A percentile compares a stretch with the other conserved stretches of the same genome.
phyloP scores from a whole-genome alignment of 352 stramenopile genomes.

The Globisporangium middletonii region DNA sequence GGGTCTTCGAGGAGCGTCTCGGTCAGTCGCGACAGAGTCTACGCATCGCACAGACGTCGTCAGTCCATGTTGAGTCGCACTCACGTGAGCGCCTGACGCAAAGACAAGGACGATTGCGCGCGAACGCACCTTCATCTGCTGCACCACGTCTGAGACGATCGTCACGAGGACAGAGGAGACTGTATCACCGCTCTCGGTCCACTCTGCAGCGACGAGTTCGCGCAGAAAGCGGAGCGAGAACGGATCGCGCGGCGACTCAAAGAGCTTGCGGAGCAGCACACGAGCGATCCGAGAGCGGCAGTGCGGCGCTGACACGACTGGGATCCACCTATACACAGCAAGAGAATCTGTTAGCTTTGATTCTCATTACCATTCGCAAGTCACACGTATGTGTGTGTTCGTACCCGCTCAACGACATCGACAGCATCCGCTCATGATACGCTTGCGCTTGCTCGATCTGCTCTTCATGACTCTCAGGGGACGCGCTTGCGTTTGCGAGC shows the following conservation, averaged over 20 bases:
- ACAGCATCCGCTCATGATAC: constrained; percentile 23
- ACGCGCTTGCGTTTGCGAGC: not conserved
- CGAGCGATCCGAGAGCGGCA: constrained; percentile 16
- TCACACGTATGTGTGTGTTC: not conserved
- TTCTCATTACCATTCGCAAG: too few species aligned
- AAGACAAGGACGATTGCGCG: not conserved
- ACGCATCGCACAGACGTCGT: not conserved
- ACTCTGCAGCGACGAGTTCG: constrained; percentile 28
- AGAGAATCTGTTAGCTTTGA: not conserved
- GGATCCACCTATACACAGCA: constrained; percentile 23
- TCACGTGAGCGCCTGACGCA: not conserved
- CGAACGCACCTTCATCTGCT: constrained; percentile 31
- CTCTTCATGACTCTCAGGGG: not conserved
- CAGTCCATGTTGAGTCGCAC: not conserved
- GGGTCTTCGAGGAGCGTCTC: constrained; percentile 43
- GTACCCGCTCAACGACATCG: constrained; percentile 27
- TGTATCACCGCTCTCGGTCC: constrained; percentile 16
- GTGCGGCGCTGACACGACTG: constrained; percentile 7
- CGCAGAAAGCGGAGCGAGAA: constrained; percentile 36
- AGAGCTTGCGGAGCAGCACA: constrained; percentile 33
- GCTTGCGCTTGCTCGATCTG: constrained; percentile 6
- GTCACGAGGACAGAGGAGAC: constrained; percentile 8
- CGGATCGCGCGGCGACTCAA: constrained; percentile 35
- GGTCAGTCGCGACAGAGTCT: constrained; percentile 36
- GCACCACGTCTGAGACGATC: constrained; percentile 17